phyloP scores from a whole-genome alignment of 2,329 filamentous ascomycete genomes.

The Fusarium sp. region DNA sequence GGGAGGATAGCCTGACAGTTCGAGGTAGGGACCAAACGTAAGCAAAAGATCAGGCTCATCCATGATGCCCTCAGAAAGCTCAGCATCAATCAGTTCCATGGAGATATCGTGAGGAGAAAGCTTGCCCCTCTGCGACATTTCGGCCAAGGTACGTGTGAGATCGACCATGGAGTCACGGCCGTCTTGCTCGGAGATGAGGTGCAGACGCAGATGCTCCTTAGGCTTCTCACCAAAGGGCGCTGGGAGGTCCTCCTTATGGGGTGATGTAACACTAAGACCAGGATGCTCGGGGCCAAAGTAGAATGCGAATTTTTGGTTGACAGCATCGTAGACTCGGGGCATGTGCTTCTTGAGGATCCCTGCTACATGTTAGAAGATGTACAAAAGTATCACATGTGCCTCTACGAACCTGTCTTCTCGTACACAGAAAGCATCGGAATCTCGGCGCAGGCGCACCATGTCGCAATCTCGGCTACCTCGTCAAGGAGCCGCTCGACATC shows the following conservation, averaged over 20 bases:
- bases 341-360: slow-evolving; percentile 91
- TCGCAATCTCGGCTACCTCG: slow-evolving; percentile 89
- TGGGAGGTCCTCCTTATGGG: slow-evolving; percentile 54
- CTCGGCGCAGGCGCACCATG: slow-evolving; percentile 91
- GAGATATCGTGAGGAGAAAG: slow-evolving; percentile 84
- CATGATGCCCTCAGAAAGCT: slow-evolving; percentile 83
- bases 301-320: slow-evolving; percentile 81
- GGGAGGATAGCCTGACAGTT: slow-evolving; percentile 90
- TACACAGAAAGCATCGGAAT: slow-evolving; percentile 91
- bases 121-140: slow-evolving; percentile 94
- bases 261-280: slow-evolving; percentile 67
- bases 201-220: slow-evolving; percentile 64
- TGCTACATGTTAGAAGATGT: slow-evolving; percentile 49
- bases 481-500: slow-evolving; percentile 87
- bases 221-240: slow-evolving; percentile 45
- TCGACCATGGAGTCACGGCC: slow-evolving; percentile 95
- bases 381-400: background rate
- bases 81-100: slow-evolving; percentile 86
- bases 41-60: slow-evolving; percentile 90
- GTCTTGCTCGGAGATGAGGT: slow-evolving; percentile 88
- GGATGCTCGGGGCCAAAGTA: slow-evolving; percentile 87
- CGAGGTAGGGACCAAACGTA: slow-evolving; percentile 84
- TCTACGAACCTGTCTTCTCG: slow-evolving; percentile 79
- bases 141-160: slow-evolving; percentile 89
- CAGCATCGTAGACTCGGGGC: slow-evolving; percentile 81